Base-by-base conservation (phyloP, 2,329 filamentous ascomycete genomes). In the Ceratocystis huliohia region DNA sequence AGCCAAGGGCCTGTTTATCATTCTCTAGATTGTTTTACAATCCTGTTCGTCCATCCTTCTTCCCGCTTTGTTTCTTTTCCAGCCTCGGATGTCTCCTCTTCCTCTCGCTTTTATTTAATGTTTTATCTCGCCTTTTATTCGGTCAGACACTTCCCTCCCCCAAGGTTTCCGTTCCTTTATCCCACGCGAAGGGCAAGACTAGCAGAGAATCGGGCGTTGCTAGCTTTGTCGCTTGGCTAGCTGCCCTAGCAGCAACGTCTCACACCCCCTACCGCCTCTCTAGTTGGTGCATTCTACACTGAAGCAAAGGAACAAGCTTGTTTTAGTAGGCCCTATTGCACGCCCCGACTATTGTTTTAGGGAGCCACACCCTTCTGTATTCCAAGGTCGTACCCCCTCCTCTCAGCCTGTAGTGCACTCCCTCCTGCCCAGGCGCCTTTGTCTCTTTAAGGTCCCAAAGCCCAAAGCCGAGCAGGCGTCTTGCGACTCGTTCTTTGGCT, bases 21-120 rank as follows among this genome's bases (percentile, higher is more conserved):
- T 10, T 22, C 13, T 22, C 20, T 33, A 61, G 5, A 20, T 61
- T 33, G 15, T 41, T 61, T 61, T 22, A 62, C 20, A 62, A 44
- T 61, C 28, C 57, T 61, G 57, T 61, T 28, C 28, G 20, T 57
- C 15, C 53, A 13, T 33, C 20, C 53, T 41, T 56, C 41, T 62
- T 62, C 22, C 41, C 33, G 59, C n/a, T 61, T 62, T 62, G 17
- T 62, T 62, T 62, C 41, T 41, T 62, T n/a, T 62, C 30, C 59
- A 28, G 50, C 50, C 20, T 56, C 50, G 50, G 50, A 56, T 56
- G 22, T 56, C 50, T 56, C 50, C 50, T 15, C 50, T 56, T 25
- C 50, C 50, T 56, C 20, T 20, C 2, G 8, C 50, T 15, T 57
- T 57, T 41, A 41, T 41, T 41, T 1, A 41, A 41, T 41, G 10